These are phyloP conservation scores for Colletotrichum sp. DNA, from an alignment of 2,329 filamentous ascomycete species.

Conservation along the genomic window DNA sequence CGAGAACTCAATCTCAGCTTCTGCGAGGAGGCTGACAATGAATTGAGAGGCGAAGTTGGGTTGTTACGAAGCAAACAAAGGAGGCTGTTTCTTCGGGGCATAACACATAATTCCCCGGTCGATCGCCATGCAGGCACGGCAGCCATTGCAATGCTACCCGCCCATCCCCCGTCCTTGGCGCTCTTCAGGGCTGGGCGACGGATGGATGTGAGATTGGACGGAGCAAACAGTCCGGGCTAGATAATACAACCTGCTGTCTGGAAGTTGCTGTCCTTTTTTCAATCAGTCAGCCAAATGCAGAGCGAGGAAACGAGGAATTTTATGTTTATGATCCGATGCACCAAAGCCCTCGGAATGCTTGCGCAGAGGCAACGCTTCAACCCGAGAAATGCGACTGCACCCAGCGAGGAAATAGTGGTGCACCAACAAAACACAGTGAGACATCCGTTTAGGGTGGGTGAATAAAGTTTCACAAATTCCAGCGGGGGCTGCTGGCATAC, in stretches of 20 bases:
- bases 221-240: neutral
- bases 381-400: neutral
- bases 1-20: neutral
- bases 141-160: neutral
- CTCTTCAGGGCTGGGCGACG: neutral
- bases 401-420: neutral
- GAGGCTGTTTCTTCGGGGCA: neutral
- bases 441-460: neutral
- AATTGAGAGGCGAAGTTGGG: neutral
- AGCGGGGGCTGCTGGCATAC: accelerated
- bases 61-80: neutral
- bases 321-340: neutral
- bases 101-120: neutral
- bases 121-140: neutral
- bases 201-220: neutral
- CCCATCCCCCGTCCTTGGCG: neutral
- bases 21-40: neutral
- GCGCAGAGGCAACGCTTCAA: neutral
- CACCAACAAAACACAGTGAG: neutral
- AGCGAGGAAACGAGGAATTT: accelerated
- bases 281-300: neutral
- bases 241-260: neutral
- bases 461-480: neutral
- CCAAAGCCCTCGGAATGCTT: neutral
- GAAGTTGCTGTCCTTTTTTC: neutral